Conservation (phyloP, 805 yeast genomes). For the Wickerhamomyces alni region DNA sequence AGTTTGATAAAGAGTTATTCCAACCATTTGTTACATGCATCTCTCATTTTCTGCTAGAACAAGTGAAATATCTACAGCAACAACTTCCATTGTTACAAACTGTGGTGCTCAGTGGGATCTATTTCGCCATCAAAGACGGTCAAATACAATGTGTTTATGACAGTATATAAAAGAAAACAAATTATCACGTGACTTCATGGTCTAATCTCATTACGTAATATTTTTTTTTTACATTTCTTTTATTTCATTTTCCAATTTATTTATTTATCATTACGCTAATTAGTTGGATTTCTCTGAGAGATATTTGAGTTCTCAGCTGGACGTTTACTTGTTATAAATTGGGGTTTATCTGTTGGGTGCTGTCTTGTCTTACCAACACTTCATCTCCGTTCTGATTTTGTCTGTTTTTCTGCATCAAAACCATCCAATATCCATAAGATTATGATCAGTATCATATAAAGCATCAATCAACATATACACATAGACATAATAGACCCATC, state of each 20-base stretch:
- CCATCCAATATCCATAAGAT: background rate
- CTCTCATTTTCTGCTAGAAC: constrained; percentile 41
- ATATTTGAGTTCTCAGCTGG: too few species aligned
- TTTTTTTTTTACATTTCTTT: too few species aligned
- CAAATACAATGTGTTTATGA: constrained; percentile 22
- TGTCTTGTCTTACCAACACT: too few species aligned
- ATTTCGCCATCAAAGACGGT: constrained; percentile 24
- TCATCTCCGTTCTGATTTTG: too few species aligned
- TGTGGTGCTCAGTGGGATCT: constrained; percentile 36
- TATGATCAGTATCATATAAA: background rate
- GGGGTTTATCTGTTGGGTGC: too few species aligned
- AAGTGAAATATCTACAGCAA: constrained; percentile 29
- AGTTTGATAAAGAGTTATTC: constrained; percentile 38
- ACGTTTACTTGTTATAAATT: too few species aligned
- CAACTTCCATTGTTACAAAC: constrained; percentile 28
- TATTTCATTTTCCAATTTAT: too few species aligned
- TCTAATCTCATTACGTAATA: too few species aligned
- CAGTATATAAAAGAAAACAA: constrained; percentile 1
- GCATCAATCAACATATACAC: background rate
- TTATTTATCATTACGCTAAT: too few species aligned
- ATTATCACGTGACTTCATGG: background rate
- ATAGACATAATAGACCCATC: too few species aligned
- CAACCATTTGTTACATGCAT: constrained; percentile 33
- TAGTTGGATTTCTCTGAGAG: too few species aligned
- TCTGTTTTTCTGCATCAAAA: too few species aligned